Evolutionary conservation across 2,329 filamentous ascomycete genomes (phyloP).

Genomic region (Fusarium newnesense): DNA sequence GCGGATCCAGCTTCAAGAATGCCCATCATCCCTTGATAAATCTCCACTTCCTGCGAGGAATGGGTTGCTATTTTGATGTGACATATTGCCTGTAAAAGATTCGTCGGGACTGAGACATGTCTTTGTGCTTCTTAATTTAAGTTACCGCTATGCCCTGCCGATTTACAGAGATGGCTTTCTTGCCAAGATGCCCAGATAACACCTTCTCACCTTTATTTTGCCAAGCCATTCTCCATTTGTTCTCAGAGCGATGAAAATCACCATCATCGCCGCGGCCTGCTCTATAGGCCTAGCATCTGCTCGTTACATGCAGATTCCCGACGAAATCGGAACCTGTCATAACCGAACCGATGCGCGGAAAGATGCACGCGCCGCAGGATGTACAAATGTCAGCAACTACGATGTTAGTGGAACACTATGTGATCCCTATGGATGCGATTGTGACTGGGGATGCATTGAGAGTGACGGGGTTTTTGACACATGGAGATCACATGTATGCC

Average conservation of each 20-base stretch:
- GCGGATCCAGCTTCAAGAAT: not conserved
- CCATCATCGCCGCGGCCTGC: rapidly evolving
- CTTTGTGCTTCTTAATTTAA: not conserved
- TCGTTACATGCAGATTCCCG: not conserved
- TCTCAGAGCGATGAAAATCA: not conserved
- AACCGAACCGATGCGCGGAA: not conserved
- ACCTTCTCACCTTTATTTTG: not conserved
- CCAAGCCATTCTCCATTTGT: too few species aligned
- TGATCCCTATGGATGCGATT: not conserved
- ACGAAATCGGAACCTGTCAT: not conserved
- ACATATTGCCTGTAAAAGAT: not conserved
- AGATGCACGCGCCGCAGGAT: not conserved
- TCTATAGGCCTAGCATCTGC: not conserved
- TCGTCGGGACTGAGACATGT: rapidly evolving
- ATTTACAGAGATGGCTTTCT: not conserved
- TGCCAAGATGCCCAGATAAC: not conserved
- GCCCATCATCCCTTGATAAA: not conserved
- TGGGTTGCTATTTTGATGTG: not conserved
- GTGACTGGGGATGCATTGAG: not conserved
- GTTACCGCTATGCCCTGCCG: not conserved
- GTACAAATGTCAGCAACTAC: not conserved
- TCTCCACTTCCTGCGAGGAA: not conserved
- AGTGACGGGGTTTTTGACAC: not conserved
- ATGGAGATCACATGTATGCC: not conserved
- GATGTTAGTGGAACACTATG: not conserved